Base-by-base conservation (phyloP, 2,329 filamentous ascomycete genomes). In the Diplodia scrobiculata region DNA sequence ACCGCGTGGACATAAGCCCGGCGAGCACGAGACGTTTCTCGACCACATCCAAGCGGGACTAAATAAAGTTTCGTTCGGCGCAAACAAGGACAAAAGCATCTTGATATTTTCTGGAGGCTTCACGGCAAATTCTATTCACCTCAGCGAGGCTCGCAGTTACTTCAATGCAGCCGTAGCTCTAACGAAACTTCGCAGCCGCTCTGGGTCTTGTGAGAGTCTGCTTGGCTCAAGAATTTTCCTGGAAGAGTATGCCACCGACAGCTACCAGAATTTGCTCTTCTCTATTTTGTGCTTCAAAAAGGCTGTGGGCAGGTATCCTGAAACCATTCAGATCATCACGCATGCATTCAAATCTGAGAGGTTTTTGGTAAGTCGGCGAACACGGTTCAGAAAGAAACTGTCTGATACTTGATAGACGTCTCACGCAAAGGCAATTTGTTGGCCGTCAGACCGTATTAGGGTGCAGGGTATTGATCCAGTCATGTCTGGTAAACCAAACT, bases 241-340 rank as follows among this genome's bases (percentile, higher is more conserved):
- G 1, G 92, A 97, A 73, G 84, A 88, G 9, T 83, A 85, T 65
- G 91, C 93, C 0, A 87, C 94, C 1, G 93, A 97, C 76, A 94
- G 90, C 1, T 94, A 91, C 73, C 89, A 92, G 74, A 97, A 97
- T 74, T 79, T 97, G 5, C 78, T 96, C 17, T 92, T 93, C 74
- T 89, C 89, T 13, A 80, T 96, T 72, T 81, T 89, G 69, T 80
- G 82, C 2, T 86, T 84, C 67, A 72, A 75, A 4, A 73, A 75
- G 32, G 72, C 72, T 2, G 75, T 73, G 1, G 79, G 79, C 3
- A 62, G 54, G 1, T 82, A 80, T 68, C 81, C 81, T 0, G 69
- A 72, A 21, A 72, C 74, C 0, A 72, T 83, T 25, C 79, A 78
- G 1, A 70, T 83, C 36, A 74, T 83, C 34, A 82, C 80, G 2